Percentiles rank a stretch among this genome's conserved stretches.
phyloP scores from a whole-genome alignment of 2,329 filamentous ascomycete species.

The Pseudocercospora fijiensis region DNA sequence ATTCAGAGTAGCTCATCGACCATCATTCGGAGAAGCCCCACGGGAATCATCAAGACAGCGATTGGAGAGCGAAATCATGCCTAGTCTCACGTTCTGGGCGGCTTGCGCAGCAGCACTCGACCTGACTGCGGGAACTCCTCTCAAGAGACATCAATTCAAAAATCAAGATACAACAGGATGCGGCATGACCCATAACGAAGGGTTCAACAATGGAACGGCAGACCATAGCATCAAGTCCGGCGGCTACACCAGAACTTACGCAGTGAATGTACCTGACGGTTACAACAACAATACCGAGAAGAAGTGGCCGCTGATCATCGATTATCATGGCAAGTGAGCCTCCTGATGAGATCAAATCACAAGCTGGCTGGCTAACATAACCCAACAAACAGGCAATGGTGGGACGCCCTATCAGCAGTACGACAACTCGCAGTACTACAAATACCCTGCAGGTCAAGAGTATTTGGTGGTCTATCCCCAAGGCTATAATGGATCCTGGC shows the following conservation, averaged over 20 bases:
- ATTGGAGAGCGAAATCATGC: background rate
- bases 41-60: background rate
- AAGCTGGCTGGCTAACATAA: background rate
- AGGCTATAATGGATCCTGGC: conserved; percentile 42
- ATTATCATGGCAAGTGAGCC: conserved; percentile 44
- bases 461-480: conserved; percentile 51
- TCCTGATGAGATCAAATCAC: conserved; percentile 18
- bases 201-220: conserved; percentile 22
- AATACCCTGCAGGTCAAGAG: conserved; percentile 45
- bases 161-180: conserved; percentile 8
- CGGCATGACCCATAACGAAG: conserved; percentile 19
- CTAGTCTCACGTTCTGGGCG: background rate
- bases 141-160: background rate
- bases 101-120: conserved; percentile 3
- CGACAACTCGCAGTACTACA: conserved; percentile 48
- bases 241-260: conserved; percentile 27
- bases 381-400: conserved; percentile 26
- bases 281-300: conserved; percentile 27
- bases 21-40: background rate
- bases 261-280: conserved; percentile 28
- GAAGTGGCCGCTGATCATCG: conserved; percentile 44
- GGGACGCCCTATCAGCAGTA: conserved; percentile 43
- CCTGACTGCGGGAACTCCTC: conserved; percentile 7
- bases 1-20: background rate
- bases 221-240: conserved; percentile 25